phyloP scores from a whole-genome alignment of 164 flowering plant genomes.

The Vitis riparia region DNA sequence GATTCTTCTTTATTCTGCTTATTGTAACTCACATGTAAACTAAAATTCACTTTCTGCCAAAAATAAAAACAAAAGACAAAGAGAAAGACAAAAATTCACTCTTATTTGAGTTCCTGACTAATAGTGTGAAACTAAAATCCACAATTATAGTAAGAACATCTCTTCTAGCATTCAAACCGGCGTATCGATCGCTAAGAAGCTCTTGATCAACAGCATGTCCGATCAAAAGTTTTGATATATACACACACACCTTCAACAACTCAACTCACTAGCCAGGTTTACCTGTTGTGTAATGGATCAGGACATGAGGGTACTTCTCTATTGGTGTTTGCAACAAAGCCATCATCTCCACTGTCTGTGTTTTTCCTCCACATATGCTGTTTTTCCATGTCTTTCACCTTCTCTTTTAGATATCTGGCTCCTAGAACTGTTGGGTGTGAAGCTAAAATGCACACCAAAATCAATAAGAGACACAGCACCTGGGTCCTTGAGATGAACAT shows the following conservation, averaged over 20 bases:
- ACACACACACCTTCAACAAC: no score
- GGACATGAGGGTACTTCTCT: conserved; percentile 44
- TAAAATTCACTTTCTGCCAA: not conserved
- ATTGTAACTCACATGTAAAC: not conserved
- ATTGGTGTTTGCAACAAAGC: conserved; percentile 20
- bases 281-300: conserved; percentile 45
- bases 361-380: not conserved
- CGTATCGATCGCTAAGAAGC: no score
- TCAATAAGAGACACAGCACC: conserved; percentile 7
- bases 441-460: conserved; percentile 17
- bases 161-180: no score
- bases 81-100: no score
- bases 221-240: no score
- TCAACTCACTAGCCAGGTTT: not conserved
- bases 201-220: no score
- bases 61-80: no score
- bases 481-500: conserved; percentile 17
- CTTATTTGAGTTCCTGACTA: no score
- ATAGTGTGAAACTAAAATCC: no score
- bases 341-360: conserved; percentile 10
- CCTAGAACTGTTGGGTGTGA: conserved; percentile 11
- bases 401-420: conserved; percentile 20
- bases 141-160: no score
- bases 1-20: not conserved
- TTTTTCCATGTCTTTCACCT: conserved; percentile 4